A percentile compares a stretch with the other conserved stretches of the same genome.
Conservation (phyloP, 257 asterid species). For the Echites panduratus region DNA sequence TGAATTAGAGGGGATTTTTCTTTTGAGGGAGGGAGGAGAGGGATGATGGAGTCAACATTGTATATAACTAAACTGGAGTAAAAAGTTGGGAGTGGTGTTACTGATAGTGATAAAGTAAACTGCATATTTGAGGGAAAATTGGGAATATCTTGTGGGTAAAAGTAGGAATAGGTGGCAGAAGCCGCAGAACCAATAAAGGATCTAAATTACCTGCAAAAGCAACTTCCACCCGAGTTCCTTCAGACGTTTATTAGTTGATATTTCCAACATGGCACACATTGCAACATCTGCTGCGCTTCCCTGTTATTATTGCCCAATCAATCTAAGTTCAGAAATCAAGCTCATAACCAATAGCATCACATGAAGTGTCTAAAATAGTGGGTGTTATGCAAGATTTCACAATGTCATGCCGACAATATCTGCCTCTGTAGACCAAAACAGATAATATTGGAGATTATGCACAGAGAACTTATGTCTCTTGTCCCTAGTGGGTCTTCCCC, state of each 20-base stretch:
- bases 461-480: no score
- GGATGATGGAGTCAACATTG: neutral
- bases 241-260: conserved; percentile 54
- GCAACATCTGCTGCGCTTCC: conserved; percentile 99
- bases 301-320: conserved; percentile 32
- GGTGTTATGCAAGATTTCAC: neutral
- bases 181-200: neutral
- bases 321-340: neutral
- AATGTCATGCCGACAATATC: neutral
- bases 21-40: neutral
- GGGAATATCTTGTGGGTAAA: neutral
- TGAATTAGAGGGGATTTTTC: neutral
- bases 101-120: neutral
- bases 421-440: neutral
- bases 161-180: no score
- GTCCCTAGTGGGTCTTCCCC: no score
- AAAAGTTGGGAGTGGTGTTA: neutral
- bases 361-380: neutral
- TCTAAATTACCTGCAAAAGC: conserved; percentile 60
- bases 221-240: conserved; percentile 86
- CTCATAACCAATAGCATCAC: neutral
- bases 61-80: neutral
- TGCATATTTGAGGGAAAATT: neutral
- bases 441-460: no score
- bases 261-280: conserved; percentile 95